Evolutionary conservation across 208 protist species (phyloP).

Genomic region (Herpetomonas tarakana): DNA sequence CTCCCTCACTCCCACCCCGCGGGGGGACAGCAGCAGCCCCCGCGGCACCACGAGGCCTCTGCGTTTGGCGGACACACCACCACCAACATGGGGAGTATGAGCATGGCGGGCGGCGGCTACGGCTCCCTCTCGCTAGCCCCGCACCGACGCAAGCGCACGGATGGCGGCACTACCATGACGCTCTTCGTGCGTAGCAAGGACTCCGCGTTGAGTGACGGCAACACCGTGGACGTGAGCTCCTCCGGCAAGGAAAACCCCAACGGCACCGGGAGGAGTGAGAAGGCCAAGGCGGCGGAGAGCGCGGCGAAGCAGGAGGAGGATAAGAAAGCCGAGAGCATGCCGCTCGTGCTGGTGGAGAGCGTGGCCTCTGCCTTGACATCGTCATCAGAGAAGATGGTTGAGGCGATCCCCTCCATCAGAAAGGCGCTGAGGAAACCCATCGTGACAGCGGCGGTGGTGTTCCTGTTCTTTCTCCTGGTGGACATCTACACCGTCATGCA

Average conservation of each 20-base stretch:
- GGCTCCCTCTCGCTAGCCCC: constrained; percentile 4
- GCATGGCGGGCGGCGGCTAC: constrained; percentile 1
- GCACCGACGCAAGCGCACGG: constrained; percentile 12
- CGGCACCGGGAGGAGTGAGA: not conserved
- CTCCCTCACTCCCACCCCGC: not conserved
- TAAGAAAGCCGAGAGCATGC: not conserved
- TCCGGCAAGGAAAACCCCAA: constrained; percentile 1
- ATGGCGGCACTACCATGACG: constrained; percentile 22
- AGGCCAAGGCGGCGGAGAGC: not conserved
- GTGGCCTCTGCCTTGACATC: not conserved
- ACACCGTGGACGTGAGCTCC: not conserved
- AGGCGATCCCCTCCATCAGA: not conserved
- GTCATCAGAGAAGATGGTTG: not conserved
- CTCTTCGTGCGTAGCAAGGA: constrained; percentile 26
- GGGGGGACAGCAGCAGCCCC: no score
- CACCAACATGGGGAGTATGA: not conserved
- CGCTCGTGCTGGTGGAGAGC: not conserved
- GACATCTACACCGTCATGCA: constrained; percentile 45
- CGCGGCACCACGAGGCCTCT: not conserved
- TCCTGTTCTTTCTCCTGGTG: constrained; percentile 60
- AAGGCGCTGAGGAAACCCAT: not conserved
- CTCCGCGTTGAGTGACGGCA: not conserved
- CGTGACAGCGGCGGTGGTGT: not conserved
- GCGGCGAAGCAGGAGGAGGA: not conserved
- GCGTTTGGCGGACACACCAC: not conserved